Percentiles rank a stretch among this genome's conserved stretches.
Evolutionary conservation across 2,329 filamentous ascomycete genomes (phyloP).

Genomic region (Fusarium sp.): DNA sequence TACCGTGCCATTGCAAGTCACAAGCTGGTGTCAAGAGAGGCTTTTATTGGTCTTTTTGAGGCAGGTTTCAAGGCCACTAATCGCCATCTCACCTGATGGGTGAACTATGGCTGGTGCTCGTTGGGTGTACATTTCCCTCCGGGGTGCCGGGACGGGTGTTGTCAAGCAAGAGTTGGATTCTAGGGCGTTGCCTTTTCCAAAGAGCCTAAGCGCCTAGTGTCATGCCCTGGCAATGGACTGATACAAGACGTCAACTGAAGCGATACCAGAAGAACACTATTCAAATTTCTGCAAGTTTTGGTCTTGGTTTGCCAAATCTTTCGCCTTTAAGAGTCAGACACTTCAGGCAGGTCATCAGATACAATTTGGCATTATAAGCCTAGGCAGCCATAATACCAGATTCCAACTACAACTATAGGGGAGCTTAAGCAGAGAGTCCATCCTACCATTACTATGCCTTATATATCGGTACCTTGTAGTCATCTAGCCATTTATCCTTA

Average conservation of each 20-base stretch:
- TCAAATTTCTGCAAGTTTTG: not conserved
- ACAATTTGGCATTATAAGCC: not conserved
- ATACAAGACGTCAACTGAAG: not conserved
- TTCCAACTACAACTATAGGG: not conserved
- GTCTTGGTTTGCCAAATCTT: not conserved
- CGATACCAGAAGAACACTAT: not conserved
- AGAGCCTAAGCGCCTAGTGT: not conserved
- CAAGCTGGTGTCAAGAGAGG: too few relatives aligned
- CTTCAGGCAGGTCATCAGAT: not conserved
- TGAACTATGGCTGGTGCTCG: too few relatives aligned
- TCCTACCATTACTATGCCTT: not conserved
- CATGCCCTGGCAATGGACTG: not conserved
- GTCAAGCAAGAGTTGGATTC: not conserved
- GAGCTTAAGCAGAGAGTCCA: not conserved
- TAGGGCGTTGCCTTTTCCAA: not conserved
- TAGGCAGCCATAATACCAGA: not conserved
- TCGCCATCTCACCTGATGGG: too few relatives aligned
- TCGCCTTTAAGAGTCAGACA: not conserved
- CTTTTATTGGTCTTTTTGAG: too few relatives aligned
- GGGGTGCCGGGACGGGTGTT: not conserved
- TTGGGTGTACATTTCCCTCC: too few relatives aligned
- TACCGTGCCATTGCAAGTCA: too few relatives aligned
- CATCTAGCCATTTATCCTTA: conserved; percentile 35
- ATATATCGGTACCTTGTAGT: conserved; percentile 27
- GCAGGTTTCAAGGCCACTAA: too few relatives aligned